Conservation (phyloP, 2,329 filamentous ascomycete genomes). For the Penicillium sp. region DNA sequence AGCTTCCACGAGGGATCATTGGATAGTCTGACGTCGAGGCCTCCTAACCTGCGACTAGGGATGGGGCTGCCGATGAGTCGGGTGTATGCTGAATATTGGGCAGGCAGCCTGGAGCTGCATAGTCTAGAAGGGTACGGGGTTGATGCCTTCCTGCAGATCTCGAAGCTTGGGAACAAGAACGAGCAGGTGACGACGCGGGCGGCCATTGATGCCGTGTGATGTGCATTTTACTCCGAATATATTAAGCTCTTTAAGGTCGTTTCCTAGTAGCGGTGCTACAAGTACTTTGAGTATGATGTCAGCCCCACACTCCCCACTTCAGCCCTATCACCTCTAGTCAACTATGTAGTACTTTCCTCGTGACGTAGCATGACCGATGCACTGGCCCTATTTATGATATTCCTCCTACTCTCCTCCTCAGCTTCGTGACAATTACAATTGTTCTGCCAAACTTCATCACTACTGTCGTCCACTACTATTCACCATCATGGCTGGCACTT, state of each 20-base stretch:
- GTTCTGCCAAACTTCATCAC: conserved; percentile 2
- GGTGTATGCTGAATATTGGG: conserved; percentile 98
- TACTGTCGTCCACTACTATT: neutral
- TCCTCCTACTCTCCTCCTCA: conserved; percentile 27
- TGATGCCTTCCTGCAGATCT: conserved; percentile 93
- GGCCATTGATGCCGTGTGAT: conserved; percentile 68
- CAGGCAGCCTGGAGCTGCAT: conserved; percentile 82
- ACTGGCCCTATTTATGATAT: conserved; percentile 25
- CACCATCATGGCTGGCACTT: conserved; percentile 28
- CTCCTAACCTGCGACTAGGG: conserved; percentile 79
- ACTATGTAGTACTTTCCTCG: no score
- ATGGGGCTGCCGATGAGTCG: conserved; percentile 91
- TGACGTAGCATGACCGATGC: no score
- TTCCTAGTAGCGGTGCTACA: no score
- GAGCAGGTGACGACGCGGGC: conserved; percentile 79
- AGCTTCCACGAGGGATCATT: conserved; percentile 59
- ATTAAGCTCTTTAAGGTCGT: no score
- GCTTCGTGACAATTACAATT: conserved; percentile 19
- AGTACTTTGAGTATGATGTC: conserved; percentile 3
- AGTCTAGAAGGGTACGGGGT: conserved; percentile 93
- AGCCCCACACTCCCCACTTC: conserved; percentile 1
- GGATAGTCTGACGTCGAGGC: conserved; percentile 71
- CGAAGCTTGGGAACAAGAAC: conserved; percentile 94
- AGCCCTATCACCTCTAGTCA: no score
- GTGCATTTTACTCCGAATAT: no score